Evolutionary conservation across 371 early-diverging fungal species (phyloP).

Genomic region (Mucor lusitanicus): DNA sequence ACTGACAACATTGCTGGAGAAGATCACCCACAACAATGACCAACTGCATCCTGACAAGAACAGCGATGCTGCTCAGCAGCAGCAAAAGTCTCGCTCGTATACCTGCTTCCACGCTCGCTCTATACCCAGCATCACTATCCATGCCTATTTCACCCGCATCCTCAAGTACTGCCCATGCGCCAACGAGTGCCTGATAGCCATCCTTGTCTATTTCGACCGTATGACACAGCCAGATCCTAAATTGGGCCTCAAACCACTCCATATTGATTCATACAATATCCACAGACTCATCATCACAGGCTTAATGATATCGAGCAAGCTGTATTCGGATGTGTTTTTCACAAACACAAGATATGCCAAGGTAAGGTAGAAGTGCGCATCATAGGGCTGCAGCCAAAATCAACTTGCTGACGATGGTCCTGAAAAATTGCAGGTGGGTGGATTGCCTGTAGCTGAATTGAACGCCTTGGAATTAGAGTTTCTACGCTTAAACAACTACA

Average conservation of each 20-base stretch:
- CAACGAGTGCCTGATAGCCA: slow-evolving; percentile 82
- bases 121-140: slow-evolving; percentile 84
- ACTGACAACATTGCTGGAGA: slow-evolving; percentile 27
- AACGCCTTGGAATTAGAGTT: slow-evolving; percentile 83
- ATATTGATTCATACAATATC: slow-evolving; percentile 85
- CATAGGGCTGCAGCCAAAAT: no score
- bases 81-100: slow-evolving; percentile 18
- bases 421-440: slow-evolving; percentile 67
- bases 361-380: slow-evolving; percentile 36
- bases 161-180: slow-evolving; percentile 90
- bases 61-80: slow-evolving; percentile 4
- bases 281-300: slow-evolving; percentile 88
- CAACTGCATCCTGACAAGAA: slow-evolving; percentile 9
- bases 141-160: slow-evolving; percentile 81
- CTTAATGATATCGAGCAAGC: slow-evolving; percentile 83
- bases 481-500: slow-evolving; percentile 73
- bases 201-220: slow-evolving; percentile 84
- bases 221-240: slow-evolving; percentile 51
- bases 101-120: slow-evolving; percentile 83
- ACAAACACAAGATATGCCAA: slow-evolving; percentile 90
- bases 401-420: not conserved
- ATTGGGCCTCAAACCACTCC: slow-evolving; percentile 53
- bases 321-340: slow-evolving; percentile 87
- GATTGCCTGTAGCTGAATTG: slow-evolving; percentile 76
- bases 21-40: slow-evolving; percentile 32